Conservation (phyloP, 192 early-diverging fungal genomes). For the Geranomyces variabilis region DNA sequence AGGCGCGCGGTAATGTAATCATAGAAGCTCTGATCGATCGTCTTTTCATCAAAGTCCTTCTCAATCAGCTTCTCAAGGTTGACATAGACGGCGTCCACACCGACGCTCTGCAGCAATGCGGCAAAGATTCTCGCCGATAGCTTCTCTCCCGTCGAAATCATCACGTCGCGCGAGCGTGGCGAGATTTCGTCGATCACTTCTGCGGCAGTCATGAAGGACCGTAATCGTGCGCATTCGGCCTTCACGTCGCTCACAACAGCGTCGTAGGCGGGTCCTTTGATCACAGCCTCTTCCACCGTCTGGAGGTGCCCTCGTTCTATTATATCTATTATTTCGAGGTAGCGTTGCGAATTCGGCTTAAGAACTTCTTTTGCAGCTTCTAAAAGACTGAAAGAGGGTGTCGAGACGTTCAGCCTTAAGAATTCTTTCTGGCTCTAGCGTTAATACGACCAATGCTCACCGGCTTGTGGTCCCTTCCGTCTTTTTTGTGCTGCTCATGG, state of each 20-base stretch:
- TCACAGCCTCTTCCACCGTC: conserved; percentile 52
- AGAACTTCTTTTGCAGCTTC: conserved; percentile 74
- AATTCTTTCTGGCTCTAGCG: too few relatives aligned
- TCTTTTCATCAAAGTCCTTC: conserved; percentile 74
- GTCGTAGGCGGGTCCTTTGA: conserved; percentile 8
- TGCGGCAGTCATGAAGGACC: conserved; percentile 88
- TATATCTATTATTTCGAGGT: conserved; percentile 78
- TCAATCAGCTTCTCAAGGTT: conserved; percentile 86
- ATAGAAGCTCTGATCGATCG: conserved; percentile 94
- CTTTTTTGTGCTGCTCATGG: conserved; percentile 87
- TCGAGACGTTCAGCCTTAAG: too few relatives aligned
- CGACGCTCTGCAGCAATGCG: conserved; percentile 74
- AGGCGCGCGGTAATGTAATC: conserved; percentile 83
- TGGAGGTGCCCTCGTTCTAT: conserved; percentile 83
- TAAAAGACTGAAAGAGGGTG: conserved; percentile 52
- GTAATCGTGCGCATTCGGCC: conserved; percentile 77
- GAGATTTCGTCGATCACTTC: conserved; percentile 97
- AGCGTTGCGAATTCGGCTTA: conserved; percentile 68
- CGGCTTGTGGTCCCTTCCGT: conserved; percentile 87
- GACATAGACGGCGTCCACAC: conserved; percentile 82
- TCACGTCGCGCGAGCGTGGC: conserved; percentile 92
- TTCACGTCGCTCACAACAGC: conserved; percentile 66
- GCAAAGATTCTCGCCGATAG: conserved; percentile 89
- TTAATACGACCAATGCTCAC: conserved; percentile 34
- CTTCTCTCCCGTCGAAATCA: conserved; percentile 93